Base-by-base conservation (phyloP, 805 yeast genomes). In the Zygosaccharomyces bisporus region DNA sequence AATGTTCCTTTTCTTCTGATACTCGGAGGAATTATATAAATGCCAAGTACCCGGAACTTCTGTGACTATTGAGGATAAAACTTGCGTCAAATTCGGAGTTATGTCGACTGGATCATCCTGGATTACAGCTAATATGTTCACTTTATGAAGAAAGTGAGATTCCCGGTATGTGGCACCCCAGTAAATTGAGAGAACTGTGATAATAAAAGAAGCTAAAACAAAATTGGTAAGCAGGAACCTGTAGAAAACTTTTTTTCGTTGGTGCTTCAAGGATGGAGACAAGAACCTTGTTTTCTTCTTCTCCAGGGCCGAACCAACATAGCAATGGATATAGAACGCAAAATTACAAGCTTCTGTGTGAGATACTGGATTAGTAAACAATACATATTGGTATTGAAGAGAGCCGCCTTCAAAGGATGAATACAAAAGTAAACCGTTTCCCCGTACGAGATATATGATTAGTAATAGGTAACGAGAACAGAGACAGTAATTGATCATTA, bases 121-220 rank as follows among this genome's bases (percentile, higher is more conserved):
- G 30, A 65, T 51, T 10, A 69, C 61, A 18, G 66, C 61, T 20
- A 68, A 46, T 51, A 63, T 56, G 25, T 56, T 52, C 21, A 69
- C 49, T 18, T 58, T 53, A 14, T 53, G 43, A 32, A 48, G 43
- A 36, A 63, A 47, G 8, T 51, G 52, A 1, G 41, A 17, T 41
- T 68, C 56, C 35, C 58, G 45, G 44, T 67, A 68, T 3, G 60
- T 46, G 4, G 71, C 63, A 13, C 73, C 72, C 70, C 71, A 67
- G 43, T 66, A 69, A 1, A 67, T 54, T 4, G 61, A 52, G 14
- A 67, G 43, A 8, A 60, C 54, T 1, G 54, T 29, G 13, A 55
- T 40, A 17, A 63, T 51, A 9, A 62, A 53, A 13, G 56, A 16
- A 1, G 56, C 51, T 8, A 67, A 39, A 7, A 56, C 27, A 2